Base-by-base conservation (phyloP, 805 yeast species). In the Middelhovenomyces tepae region DNA sequence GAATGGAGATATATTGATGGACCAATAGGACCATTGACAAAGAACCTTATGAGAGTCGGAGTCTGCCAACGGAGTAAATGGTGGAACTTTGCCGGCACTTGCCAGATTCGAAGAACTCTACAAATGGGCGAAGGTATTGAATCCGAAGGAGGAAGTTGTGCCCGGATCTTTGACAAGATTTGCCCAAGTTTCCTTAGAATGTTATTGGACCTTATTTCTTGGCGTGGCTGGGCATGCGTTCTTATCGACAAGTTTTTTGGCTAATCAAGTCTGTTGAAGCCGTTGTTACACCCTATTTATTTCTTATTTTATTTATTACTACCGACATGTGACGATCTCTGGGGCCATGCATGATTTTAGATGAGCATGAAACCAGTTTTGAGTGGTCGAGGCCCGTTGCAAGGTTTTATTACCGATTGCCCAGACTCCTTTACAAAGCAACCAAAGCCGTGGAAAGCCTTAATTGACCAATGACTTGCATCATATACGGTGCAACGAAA, bases 1-100 rank as follows among this genome's bases (percentile, higher is more conserved):
- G 94, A 91, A 45, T 82, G 87, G 82, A 73, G 75, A 44, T 84
- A 81, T 53, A 86, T 91, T 32, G 87, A 82, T 48, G 98, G 98
- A 0, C 98, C 98, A 2, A 62, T 71, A 1, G 98, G 98, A 0
- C 98, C 98, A 1, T 55, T 91, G 33, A 64, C 67, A 35, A 89
- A 89, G 57, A 79, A 85, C 49, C 62, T 91, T 35, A 55, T 67
- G 31, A 65, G 98, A 27, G 54, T 60, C 1, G 68, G 73, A 10
- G 76, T 91, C 1, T 89, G 98, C 53, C 93, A 86, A 52, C 60
- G 87, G 22, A 65, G 74, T 40, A 86, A 84, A 53, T 85, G 95
- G 95, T 89, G 94, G 91, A 87, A 89, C 51, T 67, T 84, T 45
- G 71, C 84, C 74, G 68, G 73, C 36, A 78, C 85, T 2, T 89